Conservation (phyloP, 768 basidiomycete genomes). For the Auriscalpium microsporum region DNA sequence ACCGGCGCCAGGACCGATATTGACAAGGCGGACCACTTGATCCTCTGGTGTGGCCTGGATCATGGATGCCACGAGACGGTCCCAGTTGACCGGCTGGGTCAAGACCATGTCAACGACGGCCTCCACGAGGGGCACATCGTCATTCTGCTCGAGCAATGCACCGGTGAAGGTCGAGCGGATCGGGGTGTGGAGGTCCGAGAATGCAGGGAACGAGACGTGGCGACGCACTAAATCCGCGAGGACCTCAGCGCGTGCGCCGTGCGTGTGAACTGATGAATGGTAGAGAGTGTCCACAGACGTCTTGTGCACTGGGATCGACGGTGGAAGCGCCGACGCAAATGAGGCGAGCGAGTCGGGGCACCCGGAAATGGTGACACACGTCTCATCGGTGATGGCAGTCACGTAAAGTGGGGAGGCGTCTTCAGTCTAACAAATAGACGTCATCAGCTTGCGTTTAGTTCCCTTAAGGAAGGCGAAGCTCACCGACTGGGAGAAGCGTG, state of each 20-base stretch:
- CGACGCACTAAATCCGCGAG: conserved; percentile 36
- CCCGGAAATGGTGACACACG: conserved; percentile 49
- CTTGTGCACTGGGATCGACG: conserved; percentile 29
- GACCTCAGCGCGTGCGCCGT: conserved; percentile 30
- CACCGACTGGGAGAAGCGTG: conserved; percentile 19
- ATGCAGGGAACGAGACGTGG: conserved; percentile 42
- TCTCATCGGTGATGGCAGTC: conserved; percentile 42
- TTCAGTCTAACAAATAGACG: conserved; percentile 7
- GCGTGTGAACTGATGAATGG: conserved; percentile 32
- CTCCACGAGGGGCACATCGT: conserved; percentile 5
- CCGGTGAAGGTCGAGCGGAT: conserved; percentile 13
- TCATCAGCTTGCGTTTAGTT: conserved; percentile 10
- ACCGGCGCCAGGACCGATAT: conserved; percentile 41
- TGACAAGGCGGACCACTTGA: conserved; percentile 30
- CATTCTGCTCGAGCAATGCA: background rate
- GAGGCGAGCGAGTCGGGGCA: conserved; percentile 39
- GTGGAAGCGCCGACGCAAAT: conserved; percentile 33
- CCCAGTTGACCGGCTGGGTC: conserved; percentile 34
- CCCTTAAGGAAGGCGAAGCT: background rate
- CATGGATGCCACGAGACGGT: conserved; percentile 26
- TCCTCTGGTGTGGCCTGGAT: conserved; percentile 16
- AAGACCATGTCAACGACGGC: conserved; percentile 12
- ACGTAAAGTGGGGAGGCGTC: conserved; percentile 29
- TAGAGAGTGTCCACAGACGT: conserved; percentile 46
- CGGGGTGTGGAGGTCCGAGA: conserved; percentile 30